phyloP scores from a whole-genome alignment of 2,329 filamentous ascomycete species.

The Alternaria ventricosa region DNA sequence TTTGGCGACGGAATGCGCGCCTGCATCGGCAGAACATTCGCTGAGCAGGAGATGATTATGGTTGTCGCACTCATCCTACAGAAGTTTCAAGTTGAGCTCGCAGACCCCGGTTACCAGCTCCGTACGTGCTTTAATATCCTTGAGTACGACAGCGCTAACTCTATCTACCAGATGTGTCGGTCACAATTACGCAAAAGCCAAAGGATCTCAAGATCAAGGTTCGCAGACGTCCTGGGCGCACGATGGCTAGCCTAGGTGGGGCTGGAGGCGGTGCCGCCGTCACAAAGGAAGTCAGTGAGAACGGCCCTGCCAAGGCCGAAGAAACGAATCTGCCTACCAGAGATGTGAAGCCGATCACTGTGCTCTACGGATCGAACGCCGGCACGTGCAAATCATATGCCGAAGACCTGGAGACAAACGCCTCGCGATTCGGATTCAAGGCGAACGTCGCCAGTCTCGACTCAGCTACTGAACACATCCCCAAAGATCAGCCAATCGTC shows the following conservation, averaged over 20 bases:
- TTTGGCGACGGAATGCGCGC: conserved; percentile 75
- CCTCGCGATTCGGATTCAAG: conserved; percentile 62
- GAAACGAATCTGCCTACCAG: not conserved
- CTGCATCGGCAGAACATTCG: conserved; percentile 76
- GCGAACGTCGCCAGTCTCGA: conserved; percentile 60
- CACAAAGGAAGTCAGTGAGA: not conserved
- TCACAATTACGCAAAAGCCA: conserved; percentile 10
- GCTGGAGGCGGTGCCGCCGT: not conserved
- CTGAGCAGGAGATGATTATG: conserved; percentile 68
- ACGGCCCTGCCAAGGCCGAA: not conserved
- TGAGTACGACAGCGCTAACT: not conserved
- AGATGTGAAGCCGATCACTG: conserved; percentile 59
- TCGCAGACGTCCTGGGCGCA: conserved; percentile 8
- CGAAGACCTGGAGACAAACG: conserved; percentile 66
- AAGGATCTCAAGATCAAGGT: conserved; percentile 13
- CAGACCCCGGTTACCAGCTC: conserved; percentile 66
- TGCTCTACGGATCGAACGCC: conserved; percentile 76
- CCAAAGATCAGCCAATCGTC: conserved; percentile 66
- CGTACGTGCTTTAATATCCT: not conserved
- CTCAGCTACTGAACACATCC: conserved; percentile 65
- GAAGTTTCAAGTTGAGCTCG: conserved; percentile 71
- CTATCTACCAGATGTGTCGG: not conserved
- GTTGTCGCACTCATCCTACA: conserved; percentile 61
- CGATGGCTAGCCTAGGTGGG: conserved; percentile 3
- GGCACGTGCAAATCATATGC: conserved; percentile 77